Conservation (phyloP, 2,329 filamentous ascomycete genomes). For the Microdochium trichocladiopsis region DNA sequence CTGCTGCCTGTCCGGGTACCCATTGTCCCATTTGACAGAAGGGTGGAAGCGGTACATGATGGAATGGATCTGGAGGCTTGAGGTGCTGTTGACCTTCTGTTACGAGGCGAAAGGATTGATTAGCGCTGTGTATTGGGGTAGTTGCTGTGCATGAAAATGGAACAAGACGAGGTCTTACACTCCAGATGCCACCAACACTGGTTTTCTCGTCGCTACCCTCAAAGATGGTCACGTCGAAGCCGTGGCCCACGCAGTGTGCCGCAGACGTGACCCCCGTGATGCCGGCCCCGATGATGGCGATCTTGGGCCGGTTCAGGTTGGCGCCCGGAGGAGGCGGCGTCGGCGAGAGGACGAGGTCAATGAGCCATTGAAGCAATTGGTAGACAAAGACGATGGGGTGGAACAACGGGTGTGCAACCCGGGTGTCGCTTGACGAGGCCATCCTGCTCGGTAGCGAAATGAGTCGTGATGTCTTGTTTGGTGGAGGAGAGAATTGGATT, state of each 20-base stretch:
- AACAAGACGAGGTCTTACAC: too few species aligned
- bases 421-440: slow-evolving; percentile 9
- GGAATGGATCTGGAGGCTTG: slow-evolving; percentile 75
- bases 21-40: slow-evolving; percentile 63
- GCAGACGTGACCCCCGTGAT: slow-evolving; percentile 73
- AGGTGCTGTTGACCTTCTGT: slow-evolving; percentile 74
- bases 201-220: slow-evolving; percentile 57
- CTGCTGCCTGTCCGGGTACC: slow-evolving; percentile 72
- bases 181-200: slow-evolving; percentile 74
- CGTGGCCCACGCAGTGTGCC: slow-evolving; percentile 77
- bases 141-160: too few species aligned
- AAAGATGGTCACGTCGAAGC: slow-evolving; percentile 75
- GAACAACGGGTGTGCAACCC: slow-evolving; percentile 31
- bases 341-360: slow-evolving; percentile 61
- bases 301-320: slow-evolving; percentile 52
- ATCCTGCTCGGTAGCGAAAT: neutral
- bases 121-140: too few species aligned
- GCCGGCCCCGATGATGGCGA: slow-evolving; percentile 65
- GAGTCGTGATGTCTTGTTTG: neutral
- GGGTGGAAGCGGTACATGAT: slow-evolving; percentile 87
- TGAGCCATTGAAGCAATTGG: slow-evolving; percentile 56
- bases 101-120: slow-evolving; percentile 1
- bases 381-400: slow-evolving; percentile 56
- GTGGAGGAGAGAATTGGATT: neutral
- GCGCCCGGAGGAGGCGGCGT: slow-evolving; percentile 54